phyloP scores from a whole-genome alignment of 495 filamentous ascomycete species.

The Penicillium atrosanguineum region DNA sequence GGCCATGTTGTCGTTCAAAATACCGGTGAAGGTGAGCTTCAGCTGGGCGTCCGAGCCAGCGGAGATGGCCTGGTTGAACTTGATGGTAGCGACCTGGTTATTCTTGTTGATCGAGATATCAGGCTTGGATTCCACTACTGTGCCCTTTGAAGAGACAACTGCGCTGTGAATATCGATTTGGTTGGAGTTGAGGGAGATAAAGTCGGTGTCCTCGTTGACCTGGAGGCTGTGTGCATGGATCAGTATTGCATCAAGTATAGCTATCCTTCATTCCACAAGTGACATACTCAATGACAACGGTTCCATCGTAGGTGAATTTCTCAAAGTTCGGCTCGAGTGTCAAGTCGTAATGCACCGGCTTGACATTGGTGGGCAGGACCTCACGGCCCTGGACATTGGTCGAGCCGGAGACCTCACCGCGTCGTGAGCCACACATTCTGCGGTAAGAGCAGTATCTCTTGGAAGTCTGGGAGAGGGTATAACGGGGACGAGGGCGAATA shows the following conservation, averaged over 20 bases:
- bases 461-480: constrained; percentile 35
- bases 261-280: neutral
- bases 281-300: constrained; percentile 62
- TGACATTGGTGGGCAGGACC: constrained; percentile 66
- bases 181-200: constrained; percentile 82
- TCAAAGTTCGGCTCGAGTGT: constrained; percentile 67
- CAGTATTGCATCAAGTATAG: neutral
- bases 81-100: constrained; percentile 57
- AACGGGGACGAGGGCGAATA: constrained; percentile 21
- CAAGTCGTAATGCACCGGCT: constrained; percentile 63
- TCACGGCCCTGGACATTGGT: constrained; percentile 58
- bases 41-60: constrained; percentile 60
- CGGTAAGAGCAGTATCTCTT: constrained; percentile 50
- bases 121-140: constrained; percentile 50
- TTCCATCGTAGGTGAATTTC: constrained; percentile 61
- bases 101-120: constrained; percentile 56
- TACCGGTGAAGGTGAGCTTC: constrained; percentile 59
- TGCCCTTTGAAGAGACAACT: constrained; percentile 52
- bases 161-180: constrained; percentile 82
- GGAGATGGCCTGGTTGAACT: constrained; percentile 55
- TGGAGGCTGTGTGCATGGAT: constrained; percentile 54
- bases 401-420: constrained; percentile 41
- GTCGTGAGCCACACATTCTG: constrained; percentile 49
- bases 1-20: constrained; percentile 65
- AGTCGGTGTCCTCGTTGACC: constrained; percentile 78